Percentiles rank a stretch among this genome's conserved stretches.
phyloP scores from a whole-genome alignment of 2,329 filamentous ascomycete species.

The Nectriaceae sp. region DNA sequence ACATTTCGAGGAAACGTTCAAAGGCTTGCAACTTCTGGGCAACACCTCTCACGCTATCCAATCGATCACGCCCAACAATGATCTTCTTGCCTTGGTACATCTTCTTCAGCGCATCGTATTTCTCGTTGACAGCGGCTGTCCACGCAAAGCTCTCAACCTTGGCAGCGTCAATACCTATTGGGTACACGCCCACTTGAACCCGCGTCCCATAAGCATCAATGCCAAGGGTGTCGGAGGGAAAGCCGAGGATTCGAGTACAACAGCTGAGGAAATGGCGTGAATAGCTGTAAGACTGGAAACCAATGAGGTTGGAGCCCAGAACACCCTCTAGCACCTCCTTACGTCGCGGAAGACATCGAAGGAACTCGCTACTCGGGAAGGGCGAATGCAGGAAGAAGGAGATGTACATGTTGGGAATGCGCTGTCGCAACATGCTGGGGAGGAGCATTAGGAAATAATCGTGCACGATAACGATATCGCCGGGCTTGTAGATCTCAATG shows the following conservation, averaged over 20 bases:
- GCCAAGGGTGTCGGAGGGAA: conserved; percentile 80
- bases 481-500: conserved; percentile 84
- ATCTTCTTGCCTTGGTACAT: conserved; percentile 90
- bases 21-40: conserved; percentile 96
- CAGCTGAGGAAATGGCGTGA: conserved; percentile 93
- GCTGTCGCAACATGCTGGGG: conserved; percentile 84
- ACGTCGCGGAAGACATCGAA: conserved; percentile 82
- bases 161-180: conserved; percentile 89
- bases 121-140: conserved; percentile 66
- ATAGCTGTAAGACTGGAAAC: conserved; percentile 95
- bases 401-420: conserved; percentile 86
- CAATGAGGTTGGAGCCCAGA: conserved; percentile 87
- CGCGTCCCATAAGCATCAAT: conserved; percentile 88
- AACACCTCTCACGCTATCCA: conserved; percentile 90
- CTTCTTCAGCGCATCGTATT: conserved; percentile 71
- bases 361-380: conserved; percentile 94
- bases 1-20: conserved; percentile 85
- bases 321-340: conserved; percentile 91
- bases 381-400: conserved; percentile 93
- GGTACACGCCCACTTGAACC: conserved; percentile 90
- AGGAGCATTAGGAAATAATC: conserved; percentile 93
- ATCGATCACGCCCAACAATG: conserved; percentile 90
- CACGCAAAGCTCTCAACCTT: conserved; percentile 77
- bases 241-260: conserved; percentile 88
- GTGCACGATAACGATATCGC: conserved; percentile 89